phyloP scores from a whole-genome alignment of 2,329 filamentous ascomycete genomes.

The Helicocarpus griseus region DNA sequence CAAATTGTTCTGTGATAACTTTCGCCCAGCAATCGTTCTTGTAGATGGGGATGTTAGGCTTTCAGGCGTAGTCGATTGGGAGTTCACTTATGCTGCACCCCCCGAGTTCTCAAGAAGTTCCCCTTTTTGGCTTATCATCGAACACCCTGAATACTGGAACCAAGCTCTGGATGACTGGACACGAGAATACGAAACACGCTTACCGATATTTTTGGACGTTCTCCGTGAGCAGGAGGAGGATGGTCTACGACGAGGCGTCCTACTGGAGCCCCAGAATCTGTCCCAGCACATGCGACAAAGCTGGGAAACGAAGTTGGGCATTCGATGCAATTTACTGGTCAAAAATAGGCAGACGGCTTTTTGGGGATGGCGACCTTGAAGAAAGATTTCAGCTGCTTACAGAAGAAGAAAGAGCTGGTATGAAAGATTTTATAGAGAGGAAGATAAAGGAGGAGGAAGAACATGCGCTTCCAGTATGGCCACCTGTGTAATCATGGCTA shows the following conservation, averaged over 20 bases:
- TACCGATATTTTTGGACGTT: constrained; percentile 12
- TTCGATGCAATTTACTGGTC: constrained; percentile 20
- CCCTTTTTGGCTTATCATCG: constrained; percentile 34
- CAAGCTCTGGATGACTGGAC: constrained; percentile 11
- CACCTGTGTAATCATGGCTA: too few relatives aligned
- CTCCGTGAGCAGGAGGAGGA: constrained; percentile 11
- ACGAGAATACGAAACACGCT: constrained; percentile 6
- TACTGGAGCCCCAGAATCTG: constrained; percentile 10
- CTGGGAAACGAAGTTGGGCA: constrained; percentile 16
- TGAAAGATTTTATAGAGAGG: constrained; percentile 13
- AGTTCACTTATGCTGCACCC: constrained; percentile 36
- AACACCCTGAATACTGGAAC: constrained; percentile 15
- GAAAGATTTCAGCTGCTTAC: constrained; percentile 14
- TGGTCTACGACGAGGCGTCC: constrained; percentile 3
- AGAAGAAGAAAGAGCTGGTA: constrained; percentile 10
- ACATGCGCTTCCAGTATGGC: neutral
- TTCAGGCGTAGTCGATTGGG: constrained; percentile 31
- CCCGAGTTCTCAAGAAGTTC: constrained; percentile 29
- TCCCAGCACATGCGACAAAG: constrained; percentile 13
- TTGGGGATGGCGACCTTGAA: constrained; percentile 13
- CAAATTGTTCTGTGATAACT: constrained; percentile 30
- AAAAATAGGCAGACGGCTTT: constrained; percentile 18
- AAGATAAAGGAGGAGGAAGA: constrained; percentile 11
- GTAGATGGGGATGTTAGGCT: constrained; percentile 27
- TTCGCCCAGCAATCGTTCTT: constrained; percentile 33